Evolutionary conservation across 495 filamentous ascomycete genomes (phyloP), one percentile per base, ranked within the genome.

Genomic region (Penicillium psychrofluorescens): DNA sequence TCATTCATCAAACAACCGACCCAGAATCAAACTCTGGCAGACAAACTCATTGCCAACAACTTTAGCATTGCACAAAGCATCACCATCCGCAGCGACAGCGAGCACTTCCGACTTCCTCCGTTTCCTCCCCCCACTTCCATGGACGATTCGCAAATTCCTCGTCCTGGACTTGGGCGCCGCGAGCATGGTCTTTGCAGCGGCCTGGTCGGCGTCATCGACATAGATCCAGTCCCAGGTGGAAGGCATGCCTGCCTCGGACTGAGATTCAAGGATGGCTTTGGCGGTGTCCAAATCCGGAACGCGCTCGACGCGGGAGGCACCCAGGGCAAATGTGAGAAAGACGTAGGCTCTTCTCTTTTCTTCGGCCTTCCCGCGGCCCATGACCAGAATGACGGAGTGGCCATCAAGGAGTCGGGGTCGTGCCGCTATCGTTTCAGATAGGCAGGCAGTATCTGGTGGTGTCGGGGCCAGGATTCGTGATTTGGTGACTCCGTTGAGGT

Each of bases 1-100:
- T 58, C 62, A 75, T 35, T 81, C 77, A 41, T 88, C 84, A 51
- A 86, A 73, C 49, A 95, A 53, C 43, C 77, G 78, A 6, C 90
- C 92, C 41, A 95, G 55, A 49, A 98, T 96, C 47, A 97, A 66
- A 60, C 90, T 96, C 70, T 98, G 94, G 44, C 95, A 82, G 29
- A 97, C 78, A 57, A 88, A 80, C 58, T 97, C 90, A 66, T 95
- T 87, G 29, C 83, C 84, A 36, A 95, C 75, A 45, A 88, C 58
- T 58, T 73, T 76, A 32, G 84, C 67, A 52, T 61, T 76, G 74
- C 32, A 34, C 2, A 12, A 34, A 11, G 32, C 9, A 12, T 54
- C 53, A 45, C 50, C 45, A 13, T 50, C 57, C 32, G 63, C 63
- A 11, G 55, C 62, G 44, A 74, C 66, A 46, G 70, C 74, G 22